These are phyloP conservation scores for Globisporangium paddicum DNA, from an alignment of 352 stramenopile species.

Conservation along the genomic window DNA sequence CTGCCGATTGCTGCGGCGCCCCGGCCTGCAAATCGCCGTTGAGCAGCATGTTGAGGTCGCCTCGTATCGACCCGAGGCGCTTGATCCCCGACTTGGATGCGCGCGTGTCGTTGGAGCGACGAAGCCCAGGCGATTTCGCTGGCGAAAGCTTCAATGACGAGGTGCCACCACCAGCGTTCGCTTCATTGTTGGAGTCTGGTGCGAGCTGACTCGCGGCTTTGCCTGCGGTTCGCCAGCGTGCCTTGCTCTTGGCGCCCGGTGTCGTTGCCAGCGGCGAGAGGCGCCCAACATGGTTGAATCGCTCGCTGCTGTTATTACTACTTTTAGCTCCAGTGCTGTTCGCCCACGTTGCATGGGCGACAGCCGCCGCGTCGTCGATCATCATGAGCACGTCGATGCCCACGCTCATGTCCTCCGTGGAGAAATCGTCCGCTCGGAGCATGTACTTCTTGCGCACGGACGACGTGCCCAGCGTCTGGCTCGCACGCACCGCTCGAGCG, in stretches of 20 bases:
- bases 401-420: constrained; percentile 33
- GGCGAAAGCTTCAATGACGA: neutral
- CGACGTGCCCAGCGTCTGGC: constrained; percentile 39
- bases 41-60: constrained; percentile 23
- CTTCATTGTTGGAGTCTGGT: neutral
- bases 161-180: neutral
- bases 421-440: constrained; percentile 31
- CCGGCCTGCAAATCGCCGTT: constrained; percentile 13
- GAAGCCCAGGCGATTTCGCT: neutral
- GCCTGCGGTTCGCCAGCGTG: constrained; percentile 6
- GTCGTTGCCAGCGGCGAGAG: neutral
- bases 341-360: constrained; percentile 6
- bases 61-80: constrained; percentile 31
- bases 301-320: constrained; percentile 7
- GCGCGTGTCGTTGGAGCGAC: neutral
- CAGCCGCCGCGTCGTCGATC: constrained; percentile 18
- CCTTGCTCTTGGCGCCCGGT: constrained; percentile 8
- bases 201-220: neutral
- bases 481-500: constrained; percentile 46
- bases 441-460: constrained; percentile 31
- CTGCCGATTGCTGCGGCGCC: neutral
- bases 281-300: neutral
- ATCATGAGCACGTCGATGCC: constrained; percentile 28
- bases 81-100: constrained; percentile 15
- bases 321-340: neutral